Evolutionary conservation across 176 grass and related monocot genomes (phyloP).

Genomic region (Areca catechu): DNA sequence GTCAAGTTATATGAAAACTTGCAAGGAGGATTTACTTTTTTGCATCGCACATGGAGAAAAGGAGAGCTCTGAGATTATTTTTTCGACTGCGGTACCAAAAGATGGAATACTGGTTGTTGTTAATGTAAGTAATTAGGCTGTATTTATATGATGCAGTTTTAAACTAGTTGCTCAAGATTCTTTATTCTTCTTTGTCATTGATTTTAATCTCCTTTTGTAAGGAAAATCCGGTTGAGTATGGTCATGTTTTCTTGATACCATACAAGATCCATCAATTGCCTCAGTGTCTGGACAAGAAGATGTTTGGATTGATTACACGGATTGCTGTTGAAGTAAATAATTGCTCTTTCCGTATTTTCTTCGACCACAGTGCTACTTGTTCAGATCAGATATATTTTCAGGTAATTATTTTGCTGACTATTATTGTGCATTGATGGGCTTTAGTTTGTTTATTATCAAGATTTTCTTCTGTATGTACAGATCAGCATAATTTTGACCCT

Average conservation of each 20-base stretch:
- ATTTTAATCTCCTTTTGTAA: slow-evolving; percentile 18
- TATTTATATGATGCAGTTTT: background rate
- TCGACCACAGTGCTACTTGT: slow-evolving; percentile 22
- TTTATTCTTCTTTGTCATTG: slow-evolving; percentile 12
- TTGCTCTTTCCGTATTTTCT: slow-evolving; percentile 40
- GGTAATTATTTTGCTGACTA: slow-evolving; percentile 17
- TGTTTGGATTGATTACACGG: slow-evolving; percentile 36
- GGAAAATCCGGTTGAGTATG: slow-evolving; percentile 62
- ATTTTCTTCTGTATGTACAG: no score
- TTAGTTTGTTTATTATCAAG: background rate
- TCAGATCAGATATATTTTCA: slow-evolving; percentile 33
- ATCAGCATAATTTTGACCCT: no score
- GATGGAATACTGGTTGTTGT: slow-evolving; percentile 51
- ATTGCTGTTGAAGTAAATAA: slow-evolving; percentile 53
- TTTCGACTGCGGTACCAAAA: slow-evolving; percentile 25
- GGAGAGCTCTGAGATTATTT: slow-evolving; percentile 41
- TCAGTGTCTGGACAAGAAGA: slow-evolving; percentile 32
- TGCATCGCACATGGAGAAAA: slow-evolving; percentile 48
- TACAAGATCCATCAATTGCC: slow-evolving; percentile 23
- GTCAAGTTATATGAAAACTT: slow-evolving; percentile 22
- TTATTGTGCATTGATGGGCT: background rate
- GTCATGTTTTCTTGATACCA: slow-evolving; percentile 53
- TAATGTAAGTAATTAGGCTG: slow-evolving; percentile 33
- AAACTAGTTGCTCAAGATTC: background rate
- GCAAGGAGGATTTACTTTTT: slow-evolving; percentile 38